Evolutionary conservation across 805 yeast species (phyloP), one percentile per base, ranked within the genome.

Genomic region (Metschnikowia picachoensis): DNA sequence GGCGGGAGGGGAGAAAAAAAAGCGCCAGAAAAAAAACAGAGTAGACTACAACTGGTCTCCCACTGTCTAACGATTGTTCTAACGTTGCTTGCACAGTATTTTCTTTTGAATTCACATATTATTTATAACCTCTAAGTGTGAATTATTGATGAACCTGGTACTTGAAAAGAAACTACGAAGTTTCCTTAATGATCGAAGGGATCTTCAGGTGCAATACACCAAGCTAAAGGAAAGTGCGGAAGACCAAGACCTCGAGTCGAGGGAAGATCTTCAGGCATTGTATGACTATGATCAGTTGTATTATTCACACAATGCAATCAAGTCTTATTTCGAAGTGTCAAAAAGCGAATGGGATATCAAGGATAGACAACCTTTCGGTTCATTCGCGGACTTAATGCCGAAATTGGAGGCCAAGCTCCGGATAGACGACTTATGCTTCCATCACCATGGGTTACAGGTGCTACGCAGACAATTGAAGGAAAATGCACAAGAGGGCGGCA

Each of bases 401-500:
- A 37, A 48, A 17, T 37, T 63, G 32, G 68, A 62, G 50, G 55
- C 52, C 30, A 51, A 49, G 41, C 44, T 65, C 20, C 62, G 61
- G 16, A 43, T 62, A 11, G 56, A 59, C 3, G 57, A 56, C n/a
- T 45, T 66, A 30, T 45, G 50, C 35, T 51, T 50, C 10, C 52
- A 37, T 33, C 50, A 55, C 9, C 65, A 59, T 8, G 57, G 46
- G 17, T 50, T 67, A 36, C 58, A 64, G 6, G 60, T 60, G n/a
- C 48, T 64, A 25, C 55, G 71, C 40, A 54, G 68, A 15, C 61
- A 60, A 35, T 50, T 62, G 14, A 47, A 46, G 35, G 68, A 65
- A 32, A 66, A 60, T 40, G 69, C 71, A 8, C 46, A 51, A 16
- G 68, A 65, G 43, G 71, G 66, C 4, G 70, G 66, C 2, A 58